Base-by-base conservation (phyloP, 257 asterid genomes). In the Primulina eburnea region DNA sequence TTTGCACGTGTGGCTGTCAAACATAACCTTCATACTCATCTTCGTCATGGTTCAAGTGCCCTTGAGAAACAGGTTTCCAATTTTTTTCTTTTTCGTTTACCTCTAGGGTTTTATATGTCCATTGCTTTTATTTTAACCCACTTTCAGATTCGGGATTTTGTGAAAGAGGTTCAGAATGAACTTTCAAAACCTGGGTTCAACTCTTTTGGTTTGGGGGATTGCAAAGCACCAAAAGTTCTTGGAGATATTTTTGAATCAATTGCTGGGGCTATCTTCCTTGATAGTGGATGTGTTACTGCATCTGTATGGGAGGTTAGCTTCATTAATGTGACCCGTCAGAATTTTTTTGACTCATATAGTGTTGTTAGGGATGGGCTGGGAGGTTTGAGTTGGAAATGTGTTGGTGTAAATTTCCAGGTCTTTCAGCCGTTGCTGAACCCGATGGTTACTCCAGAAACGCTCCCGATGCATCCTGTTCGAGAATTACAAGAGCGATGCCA, bases 201-300 rank as follows among this genome's bases (percentile, higher is more conserved):
- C 82, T 94, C 97, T 71, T 91, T 94, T 74, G 99, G 99, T 38
- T 77, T 94, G 60, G 99, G 99, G 79, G 99, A 94, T 82, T 94
- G 96, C 87, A 94, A 89, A 86, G 97, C 99, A 65, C 99, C 99
- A 55, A 94, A 94, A 84, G 99, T 94, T 79, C 96, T 94, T 70
- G 99, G 97, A 75, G 99, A 94, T 77, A 94, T 94, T 74, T 84
- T 91, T 38, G 99, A 94, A 82, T 94, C 99, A 12, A 86, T 94
- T 82, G 99, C 99, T 74, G 99, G 99, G 74, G 97, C 99, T n/a
- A 83, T 94, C 81, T 94, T 89, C 77, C 97, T 94, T 30, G 99
- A 94, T 71, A 66, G 83, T 76, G 90, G 95, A 28, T 89, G 90
- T 75, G 76, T 89, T 76, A 88, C 99, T 60, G 83, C 90, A 47